Evolutionary conservation across 441 rosid species (phyloP).

Genomic region (Melianthus villosus): DNA sequence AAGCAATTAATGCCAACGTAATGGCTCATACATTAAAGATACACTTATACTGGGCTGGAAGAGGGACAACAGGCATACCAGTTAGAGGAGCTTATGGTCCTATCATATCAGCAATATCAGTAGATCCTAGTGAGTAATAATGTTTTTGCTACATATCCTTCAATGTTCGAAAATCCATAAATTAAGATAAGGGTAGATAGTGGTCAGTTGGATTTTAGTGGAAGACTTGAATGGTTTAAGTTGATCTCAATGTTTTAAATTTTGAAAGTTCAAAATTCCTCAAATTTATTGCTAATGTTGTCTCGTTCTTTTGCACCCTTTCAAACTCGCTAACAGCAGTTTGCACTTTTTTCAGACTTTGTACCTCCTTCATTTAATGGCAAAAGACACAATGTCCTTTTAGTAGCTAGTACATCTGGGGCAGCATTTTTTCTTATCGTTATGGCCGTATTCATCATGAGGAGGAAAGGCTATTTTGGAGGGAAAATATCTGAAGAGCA

Average conservation of each 20-base stretch:
- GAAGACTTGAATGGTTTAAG: too few species aligned
- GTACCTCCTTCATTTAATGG: slow-evolving; percentile 29
- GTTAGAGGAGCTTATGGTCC: slow-evolving; percentile 72
- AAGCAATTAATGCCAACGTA: slow-evolving; percentile 23
- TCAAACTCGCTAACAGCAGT: slow-evolving; percentile 3
- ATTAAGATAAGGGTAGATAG: too few species aligned
- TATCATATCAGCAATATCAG: slow-evolving; percentile 72
- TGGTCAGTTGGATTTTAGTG: too few species aligned
- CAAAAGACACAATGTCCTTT: slow-evolving; percentile 13
- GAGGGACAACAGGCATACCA: slow-evolving; percentile 85
- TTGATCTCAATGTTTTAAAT: not conserved
- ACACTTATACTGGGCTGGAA: slow-evolving; percentile 68
- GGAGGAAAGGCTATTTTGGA: slow-evolving; percentile 45
- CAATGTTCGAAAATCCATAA: too few species aligned
- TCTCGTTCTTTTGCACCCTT: not conserved
- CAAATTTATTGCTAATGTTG: not conserved
- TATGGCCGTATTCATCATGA: slow-evolving; percentile 22
- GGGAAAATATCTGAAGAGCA: slow-evolving; percentile 32
- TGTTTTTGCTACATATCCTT: not conserved
- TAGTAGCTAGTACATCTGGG: slow-evolving; percentile 21
- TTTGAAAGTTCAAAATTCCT: not conserved
- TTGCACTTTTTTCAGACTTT: slow-evolving; percentile 37
- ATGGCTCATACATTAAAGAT: slow-evolving; percentile 48
- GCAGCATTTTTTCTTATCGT: slow-evolving; percentile 26
- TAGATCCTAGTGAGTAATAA: slow-evolving; percentile 50